These are phyloP conservation scores for Leucoagaricus sp. DNA, from an alignment of 1,284 basidiomycete species.

Conservation along the genomic window DNA sequence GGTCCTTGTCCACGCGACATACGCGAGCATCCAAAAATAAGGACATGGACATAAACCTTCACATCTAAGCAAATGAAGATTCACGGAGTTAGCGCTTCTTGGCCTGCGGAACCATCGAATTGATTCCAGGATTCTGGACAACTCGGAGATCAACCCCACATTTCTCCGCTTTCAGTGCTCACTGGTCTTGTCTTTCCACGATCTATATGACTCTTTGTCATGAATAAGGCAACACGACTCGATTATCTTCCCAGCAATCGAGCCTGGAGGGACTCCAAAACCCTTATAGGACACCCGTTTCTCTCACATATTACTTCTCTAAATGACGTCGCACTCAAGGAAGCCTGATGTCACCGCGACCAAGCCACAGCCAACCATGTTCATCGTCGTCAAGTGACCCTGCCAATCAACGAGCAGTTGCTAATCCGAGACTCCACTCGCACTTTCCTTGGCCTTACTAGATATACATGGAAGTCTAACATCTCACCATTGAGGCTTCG, in stretches of 20 bases:
- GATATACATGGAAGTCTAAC: not conserved
- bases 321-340: not conserved
- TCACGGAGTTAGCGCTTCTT: not conserved
- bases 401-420: not conserved
- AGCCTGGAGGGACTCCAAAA: no score
- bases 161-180: not conserved
- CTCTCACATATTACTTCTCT: no score
- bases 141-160: not conserved
- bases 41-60: no score
- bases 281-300: no score
- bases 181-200: no score
- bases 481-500: not conserved
- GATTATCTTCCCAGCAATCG: no score
- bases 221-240: no score
- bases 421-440: not conserved
- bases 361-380: not conserved
- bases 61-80: no score
- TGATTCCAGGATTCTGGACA: not conserved
- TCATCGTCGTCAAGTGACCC: conserved; percentile 1
- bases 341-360: not conserved
- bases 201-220: no score
- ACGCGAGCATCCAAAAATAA: no score
- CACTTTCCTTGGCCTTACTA: not conserved
- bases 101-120: not conserved
- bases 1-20: no score